Base-by-base conservation (phyloP, 1,284 basidiomycete genomes). In the Mycena sp. region DNA sequence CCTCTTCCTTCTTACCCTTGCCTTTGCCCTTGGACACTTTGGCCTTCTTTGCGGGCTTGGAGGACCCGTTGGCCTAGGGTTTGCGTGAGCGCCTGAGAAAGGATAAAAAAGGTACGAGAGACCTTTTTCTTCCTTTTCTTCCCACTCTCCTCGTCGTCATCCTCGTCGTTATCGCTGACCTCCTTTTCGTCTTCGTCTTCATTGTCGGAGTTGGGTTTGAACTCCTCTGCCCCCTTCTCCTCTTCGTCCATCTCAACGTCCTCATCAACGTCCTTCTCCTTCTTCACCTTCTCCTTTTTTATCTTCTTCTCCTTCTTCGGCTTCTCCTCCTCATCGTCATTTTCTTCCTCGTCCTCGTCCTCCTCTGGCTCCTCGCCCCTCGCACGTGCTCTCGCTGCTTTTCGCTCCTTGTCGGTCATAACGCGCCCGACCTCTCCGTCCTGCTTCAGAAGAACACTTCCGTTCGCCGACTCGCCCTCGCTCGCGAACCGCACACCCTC, bases 381-480 rank as follows among this genome's bases (percentile, higher is more conserved):
- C 2, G 66, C 70, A 0, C 66, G 65, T 3, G 67, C 65, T 2
- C 63, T 57, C 2, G 61, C 69, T 16, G 58, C 65, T 37, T 69
- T 70, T 11, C 46, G 46, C 56, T 68, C 67, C 50, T 57, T 57
- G 28, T 64, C 65, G 9, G 56, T 63, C 55, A 30, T 49, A 16
- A 58, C 62, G 38, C 57, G 53, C 32, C 38, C 41, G 7, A 43
- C n/a, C 38, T 59, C 62, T 17, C 52, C 28, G 17, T 48, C 69
- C 67, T 93, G 94, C 78, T 95, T 94, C 51, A 99, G 80, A 25
- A 98, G 84, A 7, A 99, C 91, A 69, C 83, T 91, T 1, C 96
- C 97, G 61, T 94, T 96, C 12, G 97, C 97, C 7, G 96, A 90
- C 78, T 99, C 98, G 44, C 98, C 98, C 53, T 99, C 96, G 46